Evolutionary conservation across 257 asterid species (phyloP), one percentile per base, ranked within the genome.

Genomic region (Solanum okadae): DNA sequence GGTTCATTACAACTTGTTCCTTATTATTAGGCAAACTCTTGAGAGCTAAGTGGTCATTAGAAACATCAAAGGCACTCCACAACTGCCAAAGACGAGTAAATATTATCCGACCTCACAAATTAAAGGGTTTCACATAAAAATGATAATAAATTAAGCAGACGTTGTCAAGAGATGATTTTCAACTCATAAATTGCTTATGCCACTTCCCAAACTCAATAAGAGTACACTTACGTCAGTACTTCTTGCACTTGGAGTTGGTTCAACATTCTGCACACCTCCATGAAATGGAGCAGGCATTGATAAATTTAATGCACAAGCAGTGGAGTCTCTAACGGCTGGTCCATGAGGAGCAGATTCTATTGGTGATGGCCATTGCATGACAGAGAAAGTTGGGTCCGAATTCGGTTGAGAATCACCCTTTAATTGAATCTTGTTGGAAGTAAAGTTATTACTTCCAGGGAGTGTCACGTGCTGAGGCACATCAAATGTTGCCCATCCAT

Each of bases 41-140:
- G 83, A 84, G 42, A 20, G 91, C 87, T 71, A 88, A 92, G 67
- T 83, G 91, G 72, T 87, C 92, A 63, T 72, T 86, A 84, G 91
- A 90, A 81, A 91, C 93, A 72, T 92, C 94, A 87, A 95, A 95
- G 63, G 95, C 93, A 90, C 90, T 92, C 98, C 99, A 94, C 52
- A 90, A 77, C 99, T 95, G 95, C 91, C 73, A 90, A 77, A 49
- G 83, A 37, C 1, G 13, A 87, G 31, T 46, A 84, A 73, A 37
- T 40, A 23, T 68, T 52, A 38, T 49, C 70, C 42, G 59, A 86
- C 29, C 31, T 79, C 61, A 40, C 44, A 59, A 52, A 61, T 35
- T 40, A 4, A 78, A 78, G 61, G 61, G 29, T 85, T 63, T 88
- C 42, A 59, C 29, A 75, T 35, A 67, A 84, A 86, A 86, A 84